Conservation (phyloP, 129 eudicot species). For the Centella asiatica region DNA sequence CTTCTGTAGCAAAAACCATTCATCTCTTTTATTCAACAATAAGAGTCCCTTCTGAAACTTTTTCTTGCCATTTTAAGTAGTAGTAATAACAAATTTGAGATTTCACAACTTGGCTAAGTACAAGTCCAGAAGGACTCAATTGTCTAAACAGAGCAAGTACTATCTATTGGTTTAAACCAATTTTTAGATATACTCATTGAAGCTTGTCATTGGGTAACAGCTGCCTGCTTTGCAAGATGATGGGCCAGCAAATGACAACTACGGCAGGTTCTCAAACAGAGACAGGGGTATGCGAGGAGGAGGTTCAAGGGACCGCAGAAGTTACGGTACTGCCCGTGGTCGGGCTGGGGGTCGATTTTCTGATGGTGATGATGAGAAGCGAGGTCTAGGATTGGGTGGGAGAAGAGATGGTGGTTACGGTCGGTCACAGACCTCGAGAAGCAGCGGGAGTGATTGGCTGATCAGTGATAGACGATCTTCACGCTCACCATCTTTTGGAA, state of each 20-base stretch:
- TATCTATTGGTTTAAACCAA: too few species aligned
- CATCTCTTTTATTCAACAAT: too few species aligned
- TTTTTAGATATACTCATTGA: constrained; percentile 1
- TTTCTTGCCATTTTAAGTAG: too few species aligned
- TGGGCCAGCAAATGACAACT: constrained; percentile 73
- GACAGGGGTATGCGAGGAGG: constrained; percentile 58
- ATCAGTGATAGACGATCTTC: constrained; percentile 59
- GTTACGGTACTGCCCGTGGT: constrained; percentile 46
- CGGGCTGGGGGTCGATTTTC: constrained; percentile 35
- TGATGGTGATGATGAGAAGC: constrained; percentile 38
- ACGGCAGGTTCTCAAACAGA: constrained; percentile 72
- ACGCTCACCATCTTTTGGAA: constrained; percentile 54
- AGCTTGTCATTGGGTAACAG: constrained; percentile 35
- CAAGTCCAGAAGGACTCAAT: too few species aligned
- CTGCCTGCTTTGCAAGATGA: constrained; percentile 90
- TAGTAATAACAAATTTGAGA: too few species aligned
- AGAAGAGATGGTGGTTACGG: constrained; percentile 32
- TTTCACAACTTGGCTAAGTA: too few species aligned
- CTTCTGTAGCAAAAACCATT: neutral
- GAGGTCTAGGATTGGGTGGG: constrained; percentile 59
- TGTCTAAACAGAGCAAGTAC: too few species aligned
- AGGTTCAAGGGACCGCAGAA: constrained; percentile 46
- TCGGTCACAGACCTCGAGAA: constrained; percentile 51
- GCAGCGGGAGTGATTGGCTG: constrained; percentile 70
- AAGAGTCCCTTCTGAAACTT: too few species aligned